Conservation (phyloP, 768 basidiomycete genomes). For the Porpolomopsis calyptriformis region DNA sequence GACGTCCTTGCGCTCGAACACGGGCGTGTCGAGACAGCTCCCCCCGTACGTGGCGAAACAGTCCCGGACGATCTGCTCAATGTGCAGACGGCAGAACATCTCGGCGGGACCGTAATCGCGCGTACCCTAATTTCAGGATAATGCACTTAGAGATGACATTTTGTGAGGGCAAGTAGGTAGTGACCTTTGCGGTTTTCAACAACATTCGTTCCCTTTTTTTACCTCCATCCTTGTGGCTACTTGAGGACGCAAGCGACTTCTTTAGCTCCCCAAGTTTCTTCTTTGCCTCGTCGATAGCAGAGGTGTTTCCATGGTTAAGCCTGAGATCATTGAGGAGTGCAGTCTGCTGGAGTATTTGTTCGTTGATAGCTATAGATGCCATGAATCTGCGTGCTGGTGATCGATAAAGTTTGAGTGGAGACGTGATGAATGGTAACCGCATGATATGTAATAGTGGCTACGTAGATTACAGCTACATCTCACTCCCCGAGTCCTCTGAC, state of each 20-base stretch:
- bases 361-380: slow-evolving; percentile 30
- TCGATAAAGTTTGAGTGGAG: too few species aligned
- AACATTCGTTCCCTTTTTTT: slow-evolving; percentile 63
- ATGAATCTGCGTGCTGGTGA: background rate
- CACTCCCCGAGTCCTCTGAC: too few species aligned
- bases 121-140: slow-evolving; percentile 56
- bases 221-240: slow-evolving; percentile 31
- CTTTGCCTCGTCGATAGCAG: slow-evolving; percentile 48
- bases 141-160: slow-evolving; percentile 5
- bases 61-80: slow-evolving; percentile 80
- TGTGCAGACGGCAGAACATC: slow-evolving; percentile 84
- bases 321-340: slow-evolving; percentile 53
- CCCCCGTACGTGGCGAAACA: slow-evolving; percentile 86
- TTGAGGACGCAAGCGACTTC: slow-evolving; percentile 35
- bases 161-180: slow-evolving; percentile 8
- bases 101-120: slow-evolving; percentile 89
- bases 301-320: slow-evolving; percentile 39
- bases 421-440: background rate
- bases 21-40: slow-evolving; percentile 90
- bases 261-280: slow-evolving; percentile 65
- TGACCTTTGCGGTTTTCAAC: slow-evolving; percentile 90
- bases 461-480: background rate
- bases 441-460: too few species aligned
- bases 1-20: slow-evolving; percentile 96
- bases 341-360: slow-evolving; percentile 47